Evolutionary conservation across 352 stramenopile genomes (phyloP), one percentile per base, ranked within the genome.

Genomic region (Globisporangium ultimum): DNA sequence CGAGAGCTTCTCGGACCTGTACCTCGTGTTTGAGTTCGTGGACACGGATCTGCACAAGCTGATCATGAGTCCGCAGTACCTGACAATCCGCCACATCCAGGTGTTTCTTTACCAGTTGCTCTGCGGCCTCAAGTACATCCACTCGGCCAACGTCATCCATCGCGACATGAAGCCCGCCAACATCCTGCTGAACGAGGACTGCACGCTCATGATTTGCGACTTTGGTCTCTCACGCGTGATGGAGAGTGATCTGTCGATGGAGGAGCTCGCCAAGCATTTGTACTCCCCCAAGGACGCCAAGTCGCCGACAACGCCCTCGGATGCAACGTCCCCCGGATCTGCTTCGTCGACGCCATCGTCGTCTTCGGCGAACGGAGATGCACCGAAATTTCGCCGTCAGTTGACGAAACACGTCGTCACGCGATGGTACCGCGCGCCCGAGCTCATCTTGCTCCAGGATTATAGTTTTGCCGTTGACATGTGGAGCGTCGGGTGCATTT

Each of bases 391-490:
- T 55, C 70, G 71, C 45, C 81, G 97, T 18, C 95, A 99, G 67
- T 68, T 99, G 34, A 99, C 97, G 17, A 98, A 98, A 65, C 96
- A 99, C 80, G 97, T 99, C 41, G 97, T 99, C 1, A 99, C 97
- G 58, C 77, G 97, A n/a, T 99, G 96, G 95, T 99, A 99, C 74
- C 80, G 97, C 40, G 89, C 89, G 0, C 97, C 97, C 2, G 97
- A 99, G 70, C 81, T 99, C 3, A 99, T 99, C 69, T 68, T 98
- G 40, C 92, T 98, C 46, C 91, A 98, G 60, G 80, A 96, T 48
- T 99, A 99, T 74, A 93, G 83, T 54, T 94, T 95, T 48, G 90
- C 95, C 12, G 98, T 99, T 61, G 98, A 99, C 72, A 98, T 99
- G 83, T 99, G 98, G 97, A 98, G 95, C 51, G 69, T 99, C 47